Base-by-base conservation (phyloP, 805 yeast genomes). In the Blastobotrys americana region DNA sequence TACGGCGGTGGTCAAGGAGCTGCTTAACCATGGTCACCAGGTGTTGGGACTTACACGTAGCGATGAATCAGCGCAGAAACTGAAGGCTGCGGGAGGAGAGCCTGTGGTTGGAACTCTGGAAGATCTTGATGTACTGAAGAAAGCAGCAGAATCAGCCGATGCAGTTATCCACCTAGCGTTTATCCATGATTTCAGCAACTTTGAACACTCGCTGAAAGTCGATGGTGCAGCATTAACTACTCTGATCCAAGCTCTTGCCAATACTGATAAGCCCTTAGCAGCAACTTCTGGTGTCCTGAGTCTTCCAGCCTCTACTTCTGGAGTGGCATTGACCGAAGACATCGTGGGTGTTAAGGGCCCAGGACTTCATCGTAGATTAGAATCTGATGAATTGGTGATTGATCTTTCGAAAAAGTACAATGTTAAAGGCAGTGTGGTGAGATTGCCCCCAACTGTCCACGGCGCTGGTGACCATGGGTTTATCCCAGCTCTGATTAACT, bases 111-210 rank as follows among this genome's bases (percentile, higher is more conserved):
- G 73, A 18, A 56, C 48, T 8, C 47, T 69, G 2, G 47, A 48
- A 13, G 61, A 59, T 35, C 23, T 56, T 2, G 68, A 65, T 0
- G 33, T 53, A 2, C 52, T 70, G 10, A 53, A 44, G 18, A 48
- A 58, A 37, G 63, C 54, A 3, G 62, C 67, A 9, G 20, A 43
- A 5, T 55, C 54, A 37, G 42, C 61, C 5, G 74, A 70, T 43
- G 72, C 62, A 5, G 63, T 64, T 10, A 39, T 67, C n/a, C 72
- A 68, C 43, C 46, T 65, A 34, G 74, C 63, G 1, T 68, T 61
- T 48, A 48, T 55, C 21, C 66, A 64, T 46, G 66, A 66, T 41
- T 64, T 60, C 42, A 17, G 45, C 3, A 49, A 58, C 9, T 52
- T 46, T 31, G 51, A 37, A 2, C 39, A 53, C n/a, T 34, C 55